Evolutionary conservation across 1,284 basidiomycete species (phyloP).

Genomic region (Papiliotrema nemorosa): DNA sequence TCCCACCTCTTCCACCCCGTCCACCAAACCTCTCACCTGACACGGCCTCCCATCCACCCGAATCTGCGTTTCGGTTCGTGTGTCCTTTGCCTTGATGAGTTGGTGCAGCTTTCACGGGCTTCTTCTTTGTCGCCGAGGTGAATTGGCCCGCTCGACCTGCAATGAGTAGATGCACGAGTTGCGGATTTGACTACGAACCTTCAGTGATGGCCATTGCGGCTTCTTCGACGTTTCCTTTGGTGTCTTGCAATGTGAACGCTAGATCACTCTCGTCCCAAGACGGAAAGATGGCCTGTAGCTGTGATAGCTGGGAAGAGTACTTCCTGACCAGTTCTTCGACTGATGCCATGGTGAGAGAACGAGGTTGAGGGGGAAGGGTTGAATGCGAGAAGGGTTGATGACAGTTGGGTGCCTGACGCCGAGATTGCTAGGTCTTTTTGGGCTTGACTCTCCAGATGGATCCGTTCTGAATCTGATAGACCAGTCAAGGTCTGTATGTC

Average conservation of each 20-base stretch:
- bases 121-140: constrained; percentile 47
- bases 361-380: constrained; percentile 1
- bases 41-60: constrained; percentile 39
- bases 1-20: constrained; percentile 33
- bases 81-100: constrained; percentile 23
- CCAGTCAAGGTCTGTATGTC: constrained; percentile 2
- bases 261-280: constrained; percentile 48
- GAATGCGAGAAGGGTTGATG: constrained; percentile 4
- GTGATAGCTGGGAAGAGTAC: constrained; percentile 41
- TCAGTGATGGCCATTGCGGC: constrained; percentile 48
- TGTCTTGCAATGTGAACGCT: constrained; percentile 45
- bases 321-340: constrained; percentile 39
- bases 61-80: constrained; percentile 43
- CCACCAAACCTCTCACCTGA: constrained; percentile 24
- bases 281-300: constrained; percentile 47
- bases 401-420: no score
- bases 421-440: not conserved
- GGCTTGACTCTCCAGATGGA: not conserved
- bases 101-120: constrained; percentile 31
- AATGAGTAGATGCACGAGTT: not conserved
- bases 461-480: not conserved
- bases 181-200: constrained; percentile 24
- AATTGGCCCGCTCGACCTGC: constrained; percentile 50
- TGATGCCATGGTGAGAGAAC: constrained; percentile 33
- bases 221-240: constrained; percentile 48